Conservation (phyloP, 1,139 yeast species). For the Candida pseudoviswanathii region DNA sequence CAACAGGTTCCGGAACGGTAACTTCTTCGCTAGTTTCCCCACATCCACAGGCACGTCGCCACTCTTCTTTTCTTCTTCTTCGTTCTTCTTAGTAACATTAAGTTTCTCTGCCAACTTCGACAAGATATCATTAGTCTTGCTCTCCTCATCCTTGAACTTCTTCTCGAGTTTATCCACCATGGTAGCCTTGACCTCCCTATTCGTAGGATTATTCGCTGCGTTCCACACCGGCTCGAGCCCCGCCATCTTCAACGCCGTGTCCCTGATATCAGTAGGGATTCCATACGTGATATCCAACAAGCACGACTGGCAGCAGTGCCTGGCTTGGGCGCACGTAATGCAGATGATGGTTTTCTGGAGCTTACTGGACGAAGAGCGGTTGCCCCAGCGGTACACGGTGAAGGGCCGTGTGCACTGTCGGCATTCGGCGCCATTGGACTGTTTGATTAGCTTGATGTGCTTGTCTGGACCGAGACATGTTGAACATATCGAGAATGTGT, state of each 20-base stretch:
- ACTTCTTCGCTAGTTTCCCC: conserved; percentile 49
- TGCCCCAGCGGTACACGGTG: conserved; percentile 76
- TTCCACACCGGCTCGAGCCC: conserved; percentile 40
- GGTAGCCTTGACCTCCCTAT: conserved; percentile 47
- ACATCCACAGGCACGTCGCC: conserved; percentile 35
- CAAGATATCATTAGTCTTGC: conserved; percentile 35
- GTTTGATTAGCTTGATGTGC: conserved; percentile 71
- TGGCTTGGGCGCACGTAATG: conserved; percentile 71
- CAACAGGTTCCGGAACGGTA: conserved; percentile 56
- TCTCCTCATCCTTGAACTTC: conserved; percentile 19
- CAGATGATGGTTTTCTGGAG: conserved; percentile 65
- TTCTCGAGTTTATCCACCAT: conserved; percentile 40
- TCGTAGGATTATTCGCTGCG: conserved; percentile 13
- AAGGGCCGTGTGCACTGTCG: conserved; percentile 83
- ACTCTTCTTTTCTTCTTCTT: background rate
- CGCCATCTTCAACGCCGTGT: conserved; percentile 78
- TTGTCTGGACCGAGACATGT: conserved; percentile 69
- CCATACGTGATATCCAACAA: conserved; percentile 80
- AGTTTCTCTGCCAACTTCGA: conserved; percentile 43
- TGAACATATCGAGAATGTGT: conserved; percentile 55
- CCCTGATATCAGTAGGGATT: conserved; percentile 76
- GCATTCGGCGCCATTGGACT: conserved; percentile 74
- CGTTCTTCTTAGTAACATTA: conserved; percentile 17
- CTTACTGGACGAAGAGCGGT: conserved; percentile 34
- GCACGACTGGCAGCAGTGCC: conserved; percentile 88